Base-by-base conservation (phyloP, 2,329 filamentous ascomycete genomes). In the Eutypella sp. region DNA sequence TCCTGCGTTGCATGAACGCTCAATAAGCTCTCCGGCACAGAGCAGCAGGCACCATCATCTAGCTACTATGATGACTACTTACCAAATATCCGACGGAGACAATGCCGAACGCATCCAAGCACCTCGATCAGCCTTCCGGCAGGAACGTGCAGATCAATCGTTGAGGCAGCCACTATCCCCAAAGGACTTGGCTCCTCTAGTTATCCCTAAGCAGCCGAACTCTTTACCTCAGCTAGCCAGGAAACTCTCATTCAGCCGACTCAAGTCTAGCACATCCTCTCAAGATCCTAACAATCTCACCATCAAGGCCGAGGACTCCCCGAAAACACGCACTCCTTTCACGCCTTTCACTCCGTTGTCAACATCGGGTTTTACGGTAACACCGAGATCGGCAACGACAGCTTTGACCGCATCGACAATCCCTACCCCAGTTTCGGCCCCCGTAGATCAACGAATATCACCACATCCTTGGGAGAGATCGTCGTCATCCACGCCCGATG, bases 1-100 rank as follows among this genome's bases (percentile, higher is more conserved):
- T 6, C 81, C 80, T 45, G 72, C 82, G 27, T 64, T 84, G 22
- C 80, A 85, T 54, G 82, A 85, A 65, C 74, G 81, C 46, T 84
- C 81, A 31, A 76, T 74, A 47, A 84, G 79, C 60, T 78, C 79
- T n/a, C 79, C 81, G 2, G 74, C 74, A 8, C 67, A 71, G 50
- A 71, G 67, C 43, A 71, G 71, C 67, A 71, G 71, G 52, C 69
- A 72, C 41, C 67, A 74, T 46, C 62, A 68, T 33, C 62, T 72
- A 23, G 65, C 60, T 60, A 62, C 23, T 47, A 45, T 22, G 47
- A 52, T 18, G 54, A 49, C 27, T 47, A 41, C 20, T 42, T 33
- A 29, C 49, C 49, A 42, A 38, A 13, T 39, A 10, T 29, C 53
- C 22, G 52, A 61, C 31, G 63, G 66, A 45, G 67, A 68, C 47